A percentile compares a stretch with the other conserved stretches of the same genome.
phyloP scores from a whole-genome alignment of 2,329 filamentous ascomycete species.

The Colletotrichum shisoi region DNA sequence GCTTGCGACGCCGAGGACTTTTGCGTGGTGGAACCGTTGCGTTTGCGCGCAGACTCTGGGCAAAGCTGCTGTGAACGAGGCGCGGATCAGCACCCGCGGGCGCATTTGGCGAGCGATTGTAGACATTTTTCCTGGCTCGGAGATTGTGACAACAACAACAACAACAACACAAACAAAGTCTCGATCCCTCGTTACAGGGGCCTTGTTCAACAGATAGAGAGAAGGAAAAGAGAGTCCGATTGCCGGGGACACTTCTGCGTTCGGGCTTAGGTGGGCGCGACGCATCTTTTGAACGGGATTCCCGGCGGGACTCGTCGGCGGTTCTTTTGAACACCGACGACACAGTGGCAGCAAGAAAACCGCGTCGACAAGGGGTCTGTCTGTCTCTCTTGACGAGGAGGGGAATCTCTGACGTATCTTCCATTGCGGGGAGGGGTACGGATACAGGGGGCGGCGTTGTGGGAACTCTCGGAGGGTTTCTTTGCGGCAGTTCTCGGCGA shows the following conservation, averaged over 20 bases:
- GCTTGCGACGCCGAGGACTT: constrained; percentile 11
- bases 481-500: constrained; percentile 14
- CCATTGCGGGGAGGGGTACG: constrained; percentile 5
- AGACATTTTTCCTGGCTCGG: background rate
- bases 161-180: background rate
- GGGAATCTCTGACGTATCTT: constrained; percentile 26
- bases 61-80: constrained; percentile 19
- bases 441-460: background rate
- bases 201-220: background rate
- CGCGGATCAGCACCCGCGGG: constrained; percentile 33
- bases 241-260: constrained; percentile 16
- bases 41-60: constrained; percentile 26
- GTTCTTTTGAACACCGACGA: constrained; percentile 33
- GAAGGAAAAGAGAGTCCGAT: constrained; percentile 22
- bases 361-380: background rate
- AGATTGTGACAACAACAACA: background rate
- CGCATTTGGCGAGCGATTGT: constrained; percentile 32
- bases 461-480: background rate
- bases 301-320: constrained; percentile 20
- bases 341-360: constrained; percentile 1
- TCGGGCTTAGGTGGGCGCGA: constrained; percentile 38
- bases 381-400: constrained; percentile 22
- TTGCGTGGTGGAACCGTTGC: constrained; percentile 32
- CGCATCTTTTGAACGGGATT: constrained; percentile 32
- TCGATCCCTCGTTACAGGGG: background rate